These are phyloP conservation scores for Senna siamea DNA, from an alignment of 306 rosid species.

Conservation along the genomic window DNA sequence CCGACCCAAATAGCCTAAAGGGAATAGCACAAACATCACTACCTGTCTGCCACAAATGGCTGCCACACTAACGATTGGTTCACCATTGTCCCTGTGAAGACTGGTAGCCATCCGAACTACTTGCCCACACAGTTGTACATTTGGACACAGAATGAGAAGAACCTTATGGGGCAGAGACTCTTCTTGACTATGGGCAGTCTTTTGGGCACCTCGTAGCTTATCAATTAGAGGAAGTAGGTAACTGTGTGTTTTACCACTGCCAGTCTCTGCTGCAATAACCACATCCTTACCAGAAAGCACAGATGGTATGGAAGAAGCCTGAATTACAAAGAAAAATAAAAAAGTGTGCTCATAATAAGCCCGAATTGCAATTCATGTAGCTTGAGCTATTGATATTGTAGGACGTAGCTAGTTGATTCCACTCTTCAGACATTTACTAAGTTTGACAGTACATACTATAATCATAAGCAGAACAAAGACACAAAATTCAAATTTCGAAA, in stretches of 20 bases:
- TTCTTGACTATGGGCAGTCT: slow-evolving; percentile 46
- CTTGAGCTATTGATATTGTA: no score
- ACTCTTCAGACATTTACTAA: no score
- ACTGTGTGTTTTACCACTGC: slow-evolving; percentile 92
- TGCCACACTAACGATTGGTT: slow-evolving; percentile 65
- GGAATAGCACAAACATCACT: slow-evolving; percentile 29
- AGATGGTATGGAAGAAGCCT: slow-evolving; percentile 90
- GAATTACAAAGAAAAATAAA: slow-evolving; percentile 37
- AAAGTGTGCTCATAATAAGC: slow-evolving; percentile 19
- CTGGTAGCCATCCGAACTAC: slow-evolving; percentile 84
- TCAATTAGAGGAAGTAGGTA: slow-evolving; percentile 80
- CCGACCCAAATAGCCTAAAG: slow-evolving; percentile 21
- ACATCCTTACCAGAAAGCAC: slow-evolving; percentile 82
- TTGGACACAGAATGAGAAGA: slow-evolving; percentile 86
- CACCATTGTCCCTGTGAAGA: slow-evolving; percentile 66
- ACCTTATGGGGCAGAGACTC: slow-evolving; percentile 39
- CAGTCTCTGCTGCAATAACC: slow-evolving; percentile 95
- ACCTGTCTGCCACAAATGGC: slow-evolving; percentile 95
- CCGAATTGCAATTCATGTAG: not conserved
- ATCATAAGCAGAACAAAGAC: slow-evolving; percentile 12
- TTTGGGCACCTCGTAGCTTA: slow-evolving; percentile 47
- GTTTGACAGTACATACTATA: no score
- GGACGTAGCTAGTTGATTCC: no score
- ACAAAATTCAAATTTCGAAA: not conserved
- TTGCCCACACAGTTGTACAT: slow-evolving; percentile 90